Percentiles rank a stretch among this genome's conserved stretches.
Evolutionary conservation across 2,329 filamentous ascomycete genomes (phyloP).

Genomic region (Microsporum canis): DNA sequence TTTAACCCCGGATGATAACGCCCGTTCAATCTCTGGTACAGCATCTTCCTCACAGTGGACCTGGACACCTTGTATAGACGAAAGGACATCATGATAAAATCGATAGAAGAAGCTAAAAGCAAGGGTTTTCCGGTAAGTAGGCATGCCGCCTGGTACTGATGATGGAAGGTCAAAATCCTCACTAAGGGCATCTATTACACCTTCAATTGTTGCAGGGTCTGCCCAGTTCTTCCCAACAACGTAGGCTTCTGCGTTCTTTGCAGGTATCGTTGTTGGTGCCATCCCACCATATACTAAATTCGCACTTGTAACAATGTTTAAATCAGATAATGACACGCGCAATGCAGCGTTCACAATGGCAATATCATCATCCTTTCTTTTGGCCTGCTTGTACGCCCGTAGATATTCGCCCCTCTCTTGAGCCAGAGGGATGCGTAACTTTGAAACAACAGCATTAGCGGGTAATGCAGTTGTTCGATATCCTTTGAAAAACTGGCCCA

Average conservation of each 20-base stretch:
- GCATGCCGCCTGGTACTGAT: conserved; percentile 93
- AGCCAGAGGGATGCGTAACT: conserved; percentile 72
- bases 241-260: conserved; percentile 64
- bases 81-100: conserved; percentile 83
- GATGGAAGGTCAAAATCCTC: conserved; percentile 80
- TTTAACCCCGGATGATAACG: conserved; percentile 67
- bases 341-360: conserved; percentile 89
- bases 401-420: conserved; percentile 68
- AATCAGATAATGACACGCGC: conserved; percentile 58
- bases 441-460: conserved; percentile 70
- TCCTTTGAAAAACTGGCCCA: conserved; percentile 83
- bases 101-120: conserved; percentile 93
- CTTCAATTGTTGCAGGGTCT: conserved; percentile 73
- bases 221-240: conserved; percentile 68
- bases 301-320: conserved; percentile 58
- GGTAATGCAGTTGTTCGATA: conserved; percentile 77
- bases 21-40: conserved; percentile 72
- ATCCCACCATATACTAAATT: conserved; percentile 89
- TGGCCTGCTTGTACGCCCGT: conserved; percentile 88
- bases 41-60: conserved; percentile 58
- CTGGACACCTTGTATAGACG: conserved; percentile 38
- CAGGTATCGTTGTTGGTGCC: conserved; percentile 82
- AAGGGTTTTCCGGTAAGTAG: conserved; percentile 82
- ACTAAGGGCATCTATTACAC: conserved; percentile 78
- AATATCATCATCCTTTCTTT: conserved; percentile 96